Evolutionary conservation across 495 filamentous ascomycete species (phyloP).

Genomic region (Evernia prunastri): DNA sequence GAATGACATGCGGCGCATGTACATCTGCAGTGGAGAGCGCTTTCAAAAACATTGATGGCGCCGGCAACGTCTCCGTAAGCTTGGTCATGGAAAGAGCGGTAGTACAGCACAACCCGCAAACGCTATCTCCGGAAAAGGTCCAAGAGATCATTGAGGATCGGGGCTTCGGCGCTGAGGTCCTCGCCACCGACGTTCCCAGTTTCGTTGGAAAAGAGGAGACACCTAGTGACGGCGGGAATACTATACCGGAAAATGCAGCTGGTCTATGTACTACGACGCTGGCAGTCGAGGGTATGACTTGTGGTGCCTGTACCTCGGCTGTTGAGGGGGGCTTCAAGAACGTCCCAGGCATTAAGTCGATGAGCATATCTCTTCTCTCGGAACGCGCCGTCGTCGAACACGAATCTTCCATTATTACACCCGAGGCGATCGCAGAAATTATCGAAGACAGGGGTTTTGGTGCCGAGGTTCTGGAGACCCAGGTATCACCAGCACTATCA

Average conservation of each 20-base stretch:
- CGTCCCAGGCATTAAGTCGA: slow-evolving; percentile 67
- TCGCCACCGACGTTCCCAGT: slow-evolving; percentile 67
- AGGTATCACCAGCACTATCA: slow-evolving; percentile 22
- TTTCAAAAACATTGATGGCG: slow-evolving; percentile 73
- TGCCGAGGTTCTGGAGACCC: slow-evolving; percentile 62
- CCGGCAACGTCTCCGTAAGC: slow-evolving; percentile 79
- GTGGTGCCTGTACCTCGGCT: slow-evolving; percentile 87
- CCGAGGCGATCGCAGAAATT: slow-evolving; percentile 73
- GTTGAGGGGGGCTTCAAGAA: slow-evolving; percentile 73
- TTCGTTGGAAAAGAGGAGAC: slow-evolving; percentile 30
- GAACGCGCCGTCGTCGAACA: slow-evolving; percentile 71
- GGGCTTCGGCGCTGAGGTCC: slow-evolving; percentile 89
- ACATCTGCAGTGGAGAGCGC: slow-evolving; percentile 80
- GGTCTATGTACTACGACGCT: slow-evolving; percentile 65
- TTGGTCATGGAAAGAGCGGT: slow-evolving; percentile 90
- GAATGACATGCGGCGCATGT: slow-evolving; percentile 94
- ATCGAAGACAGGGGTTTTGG: slow-evolving; percentile 93
- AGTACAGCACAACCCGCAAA: slow-evolving; percentile 75
- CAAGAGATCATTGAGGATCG: slow-evolving; percentile 85
- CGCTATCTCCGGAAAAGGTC: slow-evolving; percentile 64
- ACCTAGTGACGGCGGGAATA: slow-evolving; percentile 19
- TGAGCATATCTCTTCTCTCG: slow-evolving; percentile 77
- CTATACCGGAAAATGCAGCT: slow-evolving; percentile 28
- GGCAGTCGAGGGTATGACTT: slow-evolving; percentile 95
- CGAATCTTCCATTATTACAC: slow-evolving; percentile 53